Evolutionary conservation across 306 rosid species (phyloP), one percentile per base, ranked within the genome.

Genomic region (Sicyos edulis): DNA sequence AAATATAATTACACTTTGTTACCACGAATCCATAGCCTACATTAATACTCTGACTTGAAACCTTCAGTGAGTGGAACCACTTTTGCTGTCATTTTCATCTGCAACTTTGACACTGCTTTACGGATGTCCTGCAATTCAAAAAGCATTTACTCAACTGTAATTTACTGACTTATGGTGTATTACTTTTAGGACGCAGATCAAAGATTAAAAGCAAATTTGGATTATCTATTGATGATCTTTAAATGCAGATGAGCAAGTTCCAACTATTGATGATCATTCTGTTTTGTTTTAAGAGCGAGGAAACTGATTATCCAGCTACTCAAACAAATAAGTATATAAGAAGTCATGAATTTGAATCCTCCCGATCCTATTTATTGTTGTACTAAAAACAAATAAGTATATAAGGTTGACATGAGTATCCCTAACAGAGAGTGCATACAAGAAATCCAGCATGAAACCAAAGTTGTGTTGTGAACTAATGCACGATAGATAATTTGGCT

Each of bases 61-160:
- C 98, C 97, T 85, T 93, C 92, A 56, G 95, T 88, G 19, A 93
- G 88, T 72, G 96, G 89, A 75, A 87, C 85, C 81, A 93, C 96
- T 70, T 93, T 93, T 0, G 93, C 95, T 0, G 95, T 82, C 2
- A 88, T 67, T 79, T 78, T 90, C 20, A 96, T 81, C 86, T 93
- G 95, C 77, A 93, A 80, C 85, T 84, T 87, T 55, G 96, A 80
- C 9, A 77, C 86, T 26, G 98, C 96, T 78, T 85, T 86, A 34
- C 84, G 93, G 73, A 93, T 93, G 63, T 93, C 98, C 98, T 90
- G 85, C 83, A 72, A 34, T 67, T 21, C 32, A 67, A 16, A 67
- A 67, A 2, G 11, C 37, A 21, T 67, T 67, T 67, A 20, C 40
- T 67, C 20, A 13, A 13, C 8, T 22, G 37, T 47, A 37, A 20